These are phyloP conservation scores for Emydomyces testavorans DNA, from an alignment of 2,329 filamentous ascomycete species.

Conservation along the genomic window DNA sequence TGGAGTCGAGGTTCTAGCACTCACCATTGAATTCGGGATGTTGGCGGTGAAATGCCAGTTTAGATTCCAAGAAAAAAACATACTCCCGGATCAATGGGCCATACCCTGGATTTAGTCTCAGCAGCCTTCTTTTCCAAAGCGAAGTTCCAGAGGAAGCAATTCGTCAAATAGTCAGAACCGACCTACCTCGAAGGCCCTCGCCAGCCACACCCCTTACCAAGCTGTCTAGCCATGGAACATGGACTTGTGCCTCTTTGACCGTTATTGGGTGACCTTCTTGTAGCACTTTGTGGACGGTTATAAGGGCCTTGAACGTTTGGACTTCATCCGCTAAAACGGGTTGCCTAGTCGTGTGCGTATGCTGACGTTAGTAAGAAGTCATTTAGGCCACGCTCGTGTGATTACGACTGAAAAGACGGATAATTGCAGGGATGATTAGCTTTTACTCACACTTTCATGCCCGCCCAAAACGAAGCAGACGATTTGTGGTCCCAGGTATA, in stretches of 20 bases:
- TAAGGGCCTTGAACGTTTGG: slow-evolving; percentile 96
- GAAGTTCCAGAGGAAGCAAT: background rate
- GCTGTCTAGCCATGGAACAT: slow-evolving; percentile 85
- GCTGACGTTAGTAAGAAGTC: background rate
- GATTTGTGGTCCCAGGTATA: slow-evolving; percentile 99
- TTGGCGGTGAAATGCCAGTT: slow-evolving; percentile 90
- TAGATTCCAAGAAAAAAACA: slow-evolving; percentile 86
- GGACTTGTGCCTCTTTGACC: slow-evolving; percentile 75
- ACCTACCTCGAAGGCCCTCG: slow-evolving; percentile 65
- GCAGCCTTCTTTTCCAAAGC: background rate
- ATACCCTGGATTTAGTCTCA: slow-evolving; percentile 46
- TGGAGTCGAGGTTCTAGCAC: slow-evolving; percentile 12
- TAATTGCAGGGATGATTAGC: background rate
- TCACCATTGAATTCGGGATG: slow-evolving; percentile 93
- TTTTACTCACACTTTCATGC: slow-evolving; percentile 81
- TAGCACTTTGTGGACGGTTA: slow-evolving; percentile 92
- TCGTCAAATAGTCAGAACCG: background rate
- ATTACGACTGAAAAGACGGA: background rate
- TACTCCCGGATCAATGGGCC: slow-evolving; percentile 91
- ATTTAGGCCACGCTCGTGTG: background rate
- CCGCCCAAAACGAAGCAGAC: slow-evolving; percentile 87
- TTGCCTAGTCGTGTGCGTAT: slow-evolving; percentile 47
- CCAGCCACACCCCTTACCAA: slow-evolving; percentile 71
- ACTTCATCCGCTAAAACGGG: slow-evolving; percentile 97
- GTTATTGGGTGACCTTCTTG: slow-evolving; percentile 90